A percentile compares a stretch with the other conserved stretches of the same genome.
Evolutionary conservation across 495 filamentous ascomycete species (phyloP).

Genomic region (Neurospora sp.): DNA sequence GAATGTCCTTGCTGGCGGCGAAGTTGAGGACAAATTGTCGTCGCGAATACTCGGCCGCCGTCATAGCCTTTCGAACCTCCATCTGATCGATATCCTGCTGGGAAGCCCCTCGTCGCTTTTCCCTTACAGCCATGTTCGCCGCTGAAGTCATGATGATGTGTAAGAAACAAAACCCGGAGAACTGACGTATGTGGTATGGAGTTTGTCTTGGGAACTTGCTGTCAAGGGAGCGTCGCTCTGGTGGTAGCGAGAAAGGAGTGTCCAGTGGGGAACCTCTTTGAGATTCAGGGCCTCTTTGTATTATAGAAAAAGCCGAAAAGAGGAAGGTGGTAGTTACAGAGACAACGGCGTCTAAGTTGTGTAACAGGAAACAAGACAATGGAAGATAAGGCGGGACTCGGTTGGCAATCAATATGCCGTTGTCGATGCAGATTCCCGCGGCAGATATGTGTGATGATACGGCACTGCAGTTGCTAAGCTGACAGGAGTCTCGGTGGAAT

Average conservation of each 20-base stretch:
- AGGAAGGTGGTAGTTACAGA: neutral
- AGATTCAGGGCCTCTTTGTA: neutral
- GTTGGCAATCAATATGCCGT: neutral
- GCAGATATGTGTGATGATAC: neutral
- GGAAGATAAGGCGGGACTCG: neutral
- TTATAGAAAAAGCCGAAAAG: neutral
- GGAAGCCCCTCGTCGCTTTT: slow-evolving; percentile 13
- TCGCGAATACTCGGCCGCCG: slow-evolving; percentile 22
- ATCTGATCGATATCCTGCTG: slow-evolving; percentile 17
- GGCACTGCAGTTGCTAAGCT: neutral
- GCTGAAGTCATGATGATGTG: slow-evolving; percentile 12
- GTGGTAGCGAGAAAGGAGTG: neutral
- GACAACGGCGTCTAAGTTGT: neutral
- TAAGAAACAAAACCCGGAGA: neutral
- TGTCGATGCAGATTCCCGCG: neutral
- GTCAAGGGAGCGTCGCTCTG: neutral
- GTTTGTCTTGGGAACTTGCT: neutral
- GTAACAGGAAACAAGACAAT: neutral
- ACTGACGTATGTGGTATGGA: neutral
- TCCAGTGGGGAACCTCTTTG: neutral
- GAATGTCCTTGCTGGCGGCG: slow-evolving; percentile 17
- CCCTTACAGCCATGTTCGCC: slow-evolving; percentile 20
- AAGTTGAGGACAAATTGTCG: slow-evolving; percentile 25
- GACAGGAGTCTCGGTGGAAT: neutral
- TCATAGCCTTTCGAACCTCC: slow-evolving; percentile 21